These are phyloP conservation scores for Calonectria leucothoes DNA, from an alignment of 2,329 filamentous ascomycete species.

Conservation along the genomic window DNA sequence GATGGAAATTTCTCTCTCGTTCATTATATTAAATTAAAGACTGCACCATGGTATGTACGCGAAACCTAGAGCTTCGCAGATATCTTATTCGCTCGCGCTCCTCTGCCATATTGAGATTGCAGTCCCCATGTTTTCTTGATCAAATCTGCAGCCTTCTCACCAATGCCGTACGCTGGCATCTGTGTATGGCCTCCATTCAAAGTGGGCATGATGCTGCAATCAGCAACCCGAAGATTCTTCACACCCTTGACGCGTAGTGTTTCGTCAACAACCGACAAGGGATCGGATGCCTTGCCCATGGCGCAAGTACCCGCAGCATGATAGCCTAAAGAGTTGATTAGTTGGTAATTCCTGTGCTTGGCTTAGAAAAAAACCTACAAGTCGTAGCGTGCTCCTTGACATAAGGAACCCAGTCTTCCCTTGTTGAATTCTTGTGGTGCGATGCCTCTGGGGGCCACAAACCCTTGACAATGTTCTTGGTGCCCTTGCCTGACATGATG, in stretches of 20 bases:
- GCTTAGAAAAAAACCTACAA: conserved; percentile 52
- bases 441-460: conserved; percentile 66
- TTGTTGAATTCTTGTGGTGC: conserved; percentile 63
- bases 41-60: too few relatives aligned
- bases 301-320: conserved; percentile 44
- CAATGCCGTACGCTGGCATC: conserved; percentile 69
- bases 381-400: conserved; percentile 69
- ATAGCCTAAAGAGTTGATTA: conserved; percentile 16
- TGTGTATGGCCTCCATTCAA: conserved; percentile 63
- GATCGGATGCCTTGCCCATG: conserved; percentile 55
- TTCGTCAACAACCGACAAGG: conserved; percentile 64
- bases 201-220: conserved; percentile 63
- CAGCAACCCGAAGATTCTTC: conserved; percentile 62
- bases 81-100: neutral
- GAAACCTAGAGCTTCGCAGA: neutral
- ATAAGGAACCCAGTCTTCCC: conserved; percentile 65
- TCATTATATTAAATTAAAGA: neutral
- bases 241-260: conserved; percentile 64
- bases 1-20: neutral
- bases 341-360: neutral
- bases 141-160: conserved; percentile 61
- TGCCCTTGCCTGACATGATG: conserved; percentile 66
- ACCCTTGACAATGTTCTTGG: conserved; percentile 68
- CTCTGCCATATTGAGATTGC: neutral
- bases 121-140: conserved; percentile 53